phyloP scores from a whole-genome alignment of 176 grass and related monocot genomes.

The Triticum dicoccoides region DNA sequence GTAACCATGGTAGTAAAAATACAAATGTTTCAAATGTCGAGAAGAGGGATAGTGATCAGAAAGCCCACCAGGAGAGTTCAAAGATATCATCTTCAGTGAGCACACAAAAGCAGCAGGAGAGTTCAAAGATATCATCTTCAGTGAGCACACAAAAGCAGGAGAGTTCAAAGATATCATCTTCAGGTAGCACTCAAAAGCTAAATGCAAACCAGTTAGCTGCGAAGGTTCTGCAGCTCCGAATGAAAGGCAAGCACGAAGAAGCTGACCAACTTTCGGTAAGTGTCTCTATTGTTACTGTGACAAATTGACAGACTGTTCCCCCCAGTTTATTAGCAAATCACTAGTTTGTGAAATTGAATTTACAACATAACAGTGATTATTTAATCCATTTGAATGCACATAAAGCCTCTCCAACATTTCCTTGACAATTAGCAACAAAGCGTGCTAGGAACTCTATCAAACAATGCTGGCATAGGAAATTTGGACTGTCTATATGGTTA shows the following conservation, averaged over 20 bases:
- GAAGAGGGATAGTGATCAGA: slow-evolving; percentile 22
- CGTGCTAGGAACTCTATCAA: neutral
- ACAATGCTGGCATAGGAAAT: neutral
- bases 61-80: slow-evolving; percentile 14
- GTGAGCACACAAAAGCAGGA: slow-evolving; percentile 15
- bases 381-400: neutral
- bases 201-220: slow-evolving; percentile 91
- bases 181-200: slow-evolving; percentile 43
- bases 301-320: neutral
- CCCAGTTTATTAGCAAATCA: slow-evolving; percentile 16
- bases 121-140: neutral
- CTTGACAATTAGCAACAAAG: neutral
- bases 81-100: neutral
- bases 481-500: neutral
- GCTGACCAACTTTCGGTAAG: slow-evolving; percentile 90
- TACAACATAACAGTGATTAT: neutral
- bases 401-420: neutral
- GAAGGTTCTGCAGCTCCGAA: slow-evolving; percentile 81
- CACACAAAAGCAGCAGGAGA: too few relatives aligned
- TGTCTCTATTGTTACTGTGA: slow-evolving; percentile 30
- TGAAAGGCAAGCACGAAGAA: slow-evolving; percentile 92
- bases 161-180: slow-evolving; percentile 32
- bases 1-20: slow-evolving; percentile 36
- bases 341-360: neutral
- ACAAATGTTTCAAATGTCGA: slow-evolving; percentile 34